Conservation (phyloP, 371 early-diverging fungal genomes). For the Rhizopus delemar region DNA sequence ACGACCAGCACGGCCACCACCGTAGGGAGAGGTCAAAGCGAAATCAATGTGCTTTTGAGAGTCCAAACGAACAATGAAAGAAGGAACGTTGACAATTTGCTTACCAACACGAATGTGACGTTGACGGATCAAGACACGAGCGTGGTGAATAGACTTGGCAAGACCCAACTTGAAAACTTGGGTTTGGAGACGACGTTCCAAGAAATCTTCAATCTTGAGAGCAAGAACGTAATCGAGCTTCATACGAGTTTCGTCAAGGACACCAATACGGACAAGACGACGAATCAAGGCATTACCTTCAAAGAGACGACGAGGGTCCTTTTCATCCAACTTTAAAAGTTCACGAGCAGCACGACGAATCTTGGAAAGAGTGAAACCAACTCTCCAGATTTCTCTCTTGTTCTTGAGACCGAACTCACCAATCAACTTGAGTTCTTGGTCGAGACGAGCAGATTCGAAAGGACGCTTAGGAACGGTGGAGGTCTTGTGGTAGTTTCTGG, state of each 20-base stretch:
- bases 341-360: slow-evolving; percentile 99
- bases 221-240: slow-evolving; percentile 99
- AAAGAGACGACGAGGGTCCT: slow-evolving; percentile 98
- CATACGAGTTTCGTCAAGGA: slow-evolving; percentile 96
- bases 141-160: slow-evolving; percentile 99
- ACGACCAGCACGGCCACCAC: slow-evolving; percentile 98
- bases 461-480: slow-evolving; percentile 99
- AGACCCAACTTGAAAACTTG: slow-evolving; percentile 99
- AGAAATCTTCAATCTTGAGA: slow-evolving; percentile 97
- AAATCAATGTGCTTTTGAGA: slow-evolving; percentile 99
- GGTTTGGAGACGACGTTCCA: slow-evolving; percentile 99
- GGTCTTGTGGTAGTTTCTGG: slow-evolving; percentile 82
- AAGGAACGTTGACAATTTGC: slow-evolving; percentile 97
- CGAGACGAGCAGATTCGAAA: slow-evolving; percentile 98
- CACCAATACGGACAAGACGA: slow-evolving; percentile 97
- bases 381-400: slow-evolving; percentile 99
- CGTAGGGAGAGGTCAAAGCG: slow-evolving; percentile 96
- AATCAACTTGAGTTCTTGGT: slow-evolving; percentile 98
- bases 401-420: slow-evolving; percentile 99
- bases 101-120: slow-evolving; percentile 99
- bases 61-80: slow-evolving; percentile 92
- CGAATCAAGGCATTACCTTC: slow-evolving; percentile 99
- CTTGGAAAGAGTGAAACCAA: slow-evolving; percentile 96
- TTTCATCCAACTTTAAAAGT: slow-evolving; percentile 96
- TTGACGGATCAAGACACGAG: slow-evolving; percentile 98